Conservation (phyloP, 352 stramenopile genomes). For the Pythium sp. region DNA sequence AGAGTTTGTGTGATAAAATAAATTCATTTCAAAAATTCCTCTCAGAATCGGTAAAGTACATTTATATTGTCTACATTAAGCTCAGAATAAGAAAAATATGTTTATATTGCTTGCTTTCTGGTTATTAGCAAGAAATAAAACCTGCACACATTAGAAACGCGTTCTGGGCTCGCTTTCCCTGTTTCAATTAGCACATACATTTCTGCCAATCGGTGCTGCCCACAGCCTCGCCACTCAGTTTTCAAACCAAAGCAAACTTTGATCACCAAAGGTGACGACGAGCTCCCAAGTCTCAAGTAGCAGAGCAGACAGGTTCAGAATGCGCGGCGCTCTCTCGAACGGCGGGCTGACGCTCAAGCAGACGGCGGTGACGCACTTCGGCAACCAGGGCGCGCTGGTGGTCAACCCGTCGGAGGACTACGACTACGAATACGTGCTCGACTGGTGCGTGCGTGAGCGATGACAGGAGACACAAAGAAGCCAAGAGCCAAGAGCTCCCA, state of each 20-base stretch:
- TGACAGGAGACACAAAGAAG: background rate
- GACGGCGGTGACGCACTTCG: constrained; percentile 72
- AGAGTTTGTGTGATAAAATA: no score
- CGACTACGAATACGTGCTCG: constrained; percentile 86
- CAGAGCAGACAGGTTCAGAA: constrained; percentile 12
- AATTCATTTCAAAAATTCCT: no score
- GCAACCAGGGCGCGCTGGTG: constrained; percentile 25
- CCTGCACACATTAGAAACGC: no score
- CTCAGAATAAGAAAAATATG: no score
- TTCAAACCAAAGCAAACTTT: background rate
- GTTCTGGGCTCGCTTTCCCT: no score
- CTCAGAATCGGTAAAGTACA: no score
- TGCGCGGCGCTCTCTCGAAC: constrained; percentile 46
- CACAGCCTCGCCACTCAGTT: background rate
- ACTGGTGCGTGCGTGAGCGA: constrained; percentile 36
- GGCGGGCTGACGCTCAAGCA: constrained; percentile 50
- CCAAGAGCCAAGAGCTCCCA: background rate
- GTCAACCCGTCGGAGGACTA: constrained; percentile 56
- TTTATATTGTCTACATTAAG: no score
- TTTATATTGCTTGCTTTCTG: no score
- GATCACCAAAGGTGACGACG: background rate
- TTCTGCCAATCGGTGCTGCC: background rate
- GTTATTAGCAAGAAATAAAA: no score
- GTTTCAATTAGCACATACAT: no score
- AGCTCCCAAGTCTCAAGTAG: constrained; percentile 5